Evolutionary conservation across 208 protist genomes (phyloP).

Genomic region (Leishmania mexicana): DNA sequence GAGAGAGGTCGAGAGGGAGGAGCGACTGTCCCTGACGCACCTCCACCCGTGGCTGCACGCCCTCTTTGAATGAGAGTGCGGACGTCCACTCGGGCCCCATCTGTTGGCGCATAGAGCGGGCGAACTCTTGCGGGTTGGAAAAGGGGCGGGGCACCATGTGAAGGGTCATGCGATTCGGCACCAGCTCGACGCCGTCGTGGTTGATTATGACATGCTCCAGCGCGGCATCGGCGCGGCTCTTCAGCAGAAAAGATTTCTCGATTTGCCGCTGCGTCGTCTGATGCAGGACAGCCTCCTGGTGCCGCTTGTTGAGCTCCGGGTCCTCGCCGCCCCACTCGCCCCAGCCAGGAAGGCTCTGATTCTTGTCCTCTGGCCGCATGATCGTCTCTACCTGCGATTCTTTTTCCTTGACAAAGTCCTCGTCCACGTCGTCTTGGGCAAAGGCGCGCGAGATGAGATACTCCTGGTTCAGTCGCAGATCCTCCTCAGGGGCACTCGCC

Average conservation of each 20-base stretch:
- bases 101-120: conserved; percentile 89
- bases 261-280: conserved; percentile 64
- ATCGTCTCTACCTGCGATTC: conserved; percentile 82
- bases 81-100: conserved; percentile 91
- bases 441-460: conserved; percentile 93
- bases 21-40: conserved; percentile 80
- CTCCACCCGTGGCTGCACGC: conserved; percentile 82
- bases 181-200: conserved; percentile 90
- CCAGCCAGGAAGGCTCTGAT: conserved; percentile 90
- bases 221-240: conserved; percentile 82
- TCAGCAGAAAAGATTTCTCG: conserved; percentile 75
- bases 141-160: conserved; percentile 94
- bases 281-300: conserved; percentile 66
- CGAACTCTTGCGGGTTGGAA: conserved; percentile 89
- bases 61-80: conserved; percentile 80
- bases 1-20: conserved; percentile 75
- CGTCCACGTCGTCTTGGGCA: conserved; percentile 89
- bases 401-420: conserved; percentile 91
- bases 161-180: conserved; percentile 87
- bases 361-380: conserved; percentile 86
- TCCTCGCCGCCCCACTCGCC: conserved; percentile 93
- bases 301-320: conserved; percentile 71
- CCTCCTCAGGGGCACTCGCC: conserved; percentile 29
- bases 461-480: conserved; percentile 64
- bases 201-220: conserved; percentile 95